These are phyloP conservation scores for Epichloe aotearoae DNA, from an alignment of 2,329 filamentous ascomycete species.

Conservation along the genomic window DNA sequence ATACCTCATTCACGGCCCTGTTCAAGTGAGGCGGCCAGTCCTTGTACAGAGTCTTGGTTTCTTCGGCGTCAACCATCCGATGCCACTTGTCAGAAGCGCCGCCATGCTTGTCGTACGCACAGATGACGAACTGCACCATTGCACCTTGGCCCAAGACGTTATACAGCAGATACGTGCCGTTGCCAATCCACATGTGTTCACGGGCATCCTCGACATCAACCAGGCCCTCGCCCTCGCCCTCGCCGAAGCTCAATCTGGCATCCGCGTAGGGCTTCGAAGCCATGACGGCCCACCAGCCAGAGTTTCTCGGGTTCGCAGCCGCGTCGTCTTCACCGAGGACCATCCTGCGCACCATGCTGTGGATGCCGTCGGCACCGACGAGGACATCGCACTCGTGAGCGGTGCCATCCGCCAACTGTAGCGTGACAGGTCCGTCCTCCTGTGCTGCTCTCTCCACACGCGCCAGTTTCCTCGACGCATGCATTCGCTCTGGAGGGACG, in stretches of 20 bases:
- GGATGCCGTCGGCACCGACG: slow-evolving; percentile 11
- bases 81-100: no score
- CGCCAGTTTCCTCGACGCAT: slow-evolving; percentile 8
- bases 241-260: background rate
- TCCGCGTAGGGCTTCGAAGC: background rate
- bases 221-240: no score
- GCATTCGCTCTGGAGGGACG: slow-evolving; percentile 3
- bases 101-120: no score
- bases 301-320: background rate
- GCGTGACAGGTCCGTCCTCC: background rate
- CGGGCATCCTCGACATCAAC: no score
- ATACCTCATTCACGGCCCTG: background rate
- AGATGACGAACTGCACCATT: no score
- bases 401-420: slow-evolving; percentile 10
- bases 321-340: slow-evolving; percentile 6
- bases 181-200: no score
- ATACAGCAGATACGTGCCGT: background rate
- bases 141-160: background rate
- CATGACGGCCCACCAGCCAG: slow-evolving; percentile 2
- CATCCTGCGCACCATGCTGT: slow-evolving; percentile 9
- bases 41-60: background rate
- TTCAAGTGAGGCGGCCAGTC: background rate
- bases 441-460: background rate
- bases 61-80: no score
- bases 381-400: slow-evolving; percentile 8